These are phyloP conservation scores for Haberlea rhodopensis DNA, from an alignment of 257 asterid species.

Conservation along the genomic window DNA sequence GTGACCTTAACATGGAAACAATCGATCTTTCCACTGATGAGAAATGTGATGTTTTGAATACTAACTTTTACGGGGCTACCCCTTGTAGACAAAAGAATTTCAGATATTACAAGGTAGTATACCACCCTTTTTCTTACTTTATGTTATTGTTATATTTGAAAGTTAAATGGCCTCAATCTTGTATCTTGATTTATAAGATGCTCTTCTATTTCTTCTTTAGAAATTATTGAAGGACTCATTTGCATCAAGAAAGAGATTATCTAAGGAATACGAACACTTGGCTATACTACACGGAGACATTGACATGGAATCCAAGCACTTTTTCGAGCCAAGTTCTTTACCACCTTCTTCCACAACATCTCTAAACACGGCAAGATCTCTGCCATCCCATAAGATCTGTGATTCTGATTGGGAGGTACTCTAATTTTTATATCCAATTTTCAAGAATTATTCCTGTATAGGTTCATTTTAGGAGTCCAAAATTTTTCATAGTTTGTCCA, in stretches of 20 bases:
- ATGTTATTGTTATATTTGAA: neutral
- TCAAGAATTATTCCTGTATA: neutral
- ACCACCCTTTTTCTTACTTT: neutral
- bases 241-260: slow-evolving; percentile 59
- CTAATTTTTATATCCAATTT: slow-evolving; percentile 23
- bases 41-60: slow-evolving; percentile 28
- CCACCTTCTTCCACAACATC: slow-evolving; percentile 28
- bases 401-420: slow-evolving; percentile 78
- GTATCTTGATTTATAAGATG: neutral
- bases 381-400: slow-evolving; percentile 27
- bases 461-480: slow-evolving; percentile 4
- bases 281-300: slow-evolving; percentile 59
- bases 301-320: slow-evolving; percentile 41
- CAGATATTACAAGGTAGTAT: slow-evolving; percentile 63
- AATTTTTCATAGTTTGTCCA: slow-evolving; percentile 15
- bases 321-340: slow-evolving; percentile 23
- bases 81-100: slow-evolving; percentile 44
- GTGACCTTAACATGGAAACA: slow-evolving; percentile 49
- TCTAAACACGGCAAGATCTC: slow-evolving; percentile 20
- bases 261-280: slow-evolving; percentile 70
- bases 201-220: slow-evolving; percentile 30
- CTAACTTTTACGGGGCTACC: slow-evolving; percentile 27
- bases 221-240: slow-evolving; percentile 57
- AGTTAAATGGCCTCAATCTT: neutral
- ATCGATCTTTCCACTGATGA: slow-evolving; percentile 50